Percentiles rank a stretch among this genome's conserved stretches.
These are phyloP conservation scores for Phytophthora melonis DNA, from an alignment of 352 stramenopile species.

Conservation along the genomic window DNA sequence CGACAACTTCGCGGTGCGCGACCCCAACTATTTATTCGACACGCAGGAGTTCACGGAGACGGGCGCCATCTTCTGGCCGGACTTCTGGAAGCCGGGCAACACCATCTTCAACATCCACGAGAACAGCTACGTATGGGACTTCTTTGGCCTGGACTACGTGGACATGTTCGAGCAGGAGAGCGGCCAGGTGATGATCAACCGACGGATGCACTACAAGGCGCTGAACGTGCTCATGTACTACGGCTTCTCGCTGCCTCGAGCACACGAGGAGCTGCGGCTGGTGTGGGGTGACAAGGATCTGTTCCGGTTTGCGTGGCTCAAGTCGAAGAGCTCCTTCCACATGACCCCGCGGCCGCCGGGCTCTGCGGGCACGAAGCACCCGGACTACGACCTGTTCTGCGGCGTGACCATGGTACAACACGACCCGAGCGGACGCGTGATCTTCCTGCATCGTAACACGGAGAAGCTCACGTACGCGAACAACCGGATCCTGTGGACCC, in stretches of 20 bases:
- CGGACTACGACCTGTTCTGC: conserved; percentile 70
- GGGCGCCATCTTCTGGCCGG: conserved; percentile 85
- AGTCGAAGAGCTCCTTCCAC: conserved; percentile 73
- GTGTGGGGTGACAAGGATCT: conserved; percentile 88
- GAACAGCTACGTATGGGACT: conserved; percentile 75
- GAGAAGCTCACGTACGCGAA: conserved; percentile 67
- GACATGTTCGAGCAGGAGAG: conserved; percentile 87
- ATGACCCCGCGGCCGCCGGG: conserved; percentile 64
- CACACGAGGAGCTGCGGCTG: conserved; percentile 59
- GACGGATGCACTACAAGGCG: conserved; percentile 56
- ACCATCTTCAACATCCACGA: conserved; percentile 86
- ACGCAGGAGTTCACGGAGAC: conserved; percentile 59
- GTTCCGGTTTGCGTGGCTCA: conserved; percentile 84
- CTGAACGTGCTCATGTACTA: conserved; percentile 85
- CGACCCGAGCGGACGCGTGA: conserved; percentile 59
- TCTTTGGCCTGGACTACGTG: conserved; percentile 68
- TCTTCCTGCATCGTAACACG: conserved; percentile 80
- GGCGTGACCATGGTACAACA: conserved; percentile 80
- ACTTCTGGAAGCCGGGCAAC: conserved; percentile 77
- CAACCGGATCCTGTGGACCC: conserved; percentile 60
- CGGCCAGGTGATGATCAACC: conserved; percentile 80
- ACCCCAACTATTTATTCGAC: conserved; percentile 75
- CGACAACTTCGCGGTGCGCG: conserved; percentile 68
- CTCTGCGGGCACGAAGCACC: conserved; percentile 56
- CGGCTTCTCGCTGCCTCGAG: conserved; percentile 47